Conservation (phyloP, 257 asterid genomes). For the Avicennia marina region DNA sequence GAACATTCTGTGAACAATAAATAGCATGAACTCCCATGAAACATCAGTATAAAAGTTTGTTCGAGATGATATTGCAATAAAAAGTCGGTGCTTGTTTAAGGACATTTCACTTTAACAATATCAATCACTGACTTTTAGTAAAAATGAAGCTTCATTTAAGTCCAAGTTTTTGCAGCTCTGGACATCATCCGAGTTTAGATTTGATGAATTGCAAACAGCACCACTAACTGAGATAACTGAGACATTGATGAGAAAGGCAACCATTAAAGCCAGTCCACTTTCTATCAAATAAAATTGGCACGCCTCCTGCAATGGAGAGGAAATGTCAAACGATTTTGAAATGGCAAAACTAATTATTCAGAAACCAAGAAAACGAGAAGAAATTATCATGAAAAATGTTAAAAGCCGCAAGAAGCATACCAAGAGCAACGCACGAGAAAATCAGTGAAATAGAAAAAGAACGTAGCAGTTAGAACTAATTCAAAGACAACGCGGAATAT, state of each 20-base stretch:
- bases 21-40: neutral
- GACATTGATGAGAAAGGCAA: conserved; percentile 84
- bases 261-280: conserved; percentile 77
- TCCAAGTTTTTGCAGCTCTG: conserved; percentile 79
- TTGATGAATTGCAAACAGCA: conserved; percentile 73
- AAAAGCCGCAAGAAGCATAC: no score
- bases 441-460: no score
- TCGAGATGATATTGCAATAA: no score
- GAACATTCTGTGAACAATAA: conserved; percentile 49
- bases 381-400: neutral
- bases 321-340: conserved; percentile 6
- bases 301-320: conserved; percentile 59
- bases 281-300: conserved; percentile 84
- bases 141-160: conserved; percentile 84
- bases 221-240: conserved; percentile 94
- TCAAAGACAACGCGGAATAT: no score
- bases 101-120: neutral
- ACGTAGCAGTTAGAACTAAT: no score
- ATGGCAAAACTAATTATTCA: neutral
- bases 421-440: no score
- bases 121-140: conserved; percentile 50
- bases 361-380: neutral
- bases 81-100: no score
- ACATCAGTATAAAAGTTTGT: neutral
- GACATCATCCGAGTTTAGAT: conserved; percentile 41